Conservation (phyloP, 2,329 filamentous ascomycete species). For the Penicillium frequentans region DNA sequence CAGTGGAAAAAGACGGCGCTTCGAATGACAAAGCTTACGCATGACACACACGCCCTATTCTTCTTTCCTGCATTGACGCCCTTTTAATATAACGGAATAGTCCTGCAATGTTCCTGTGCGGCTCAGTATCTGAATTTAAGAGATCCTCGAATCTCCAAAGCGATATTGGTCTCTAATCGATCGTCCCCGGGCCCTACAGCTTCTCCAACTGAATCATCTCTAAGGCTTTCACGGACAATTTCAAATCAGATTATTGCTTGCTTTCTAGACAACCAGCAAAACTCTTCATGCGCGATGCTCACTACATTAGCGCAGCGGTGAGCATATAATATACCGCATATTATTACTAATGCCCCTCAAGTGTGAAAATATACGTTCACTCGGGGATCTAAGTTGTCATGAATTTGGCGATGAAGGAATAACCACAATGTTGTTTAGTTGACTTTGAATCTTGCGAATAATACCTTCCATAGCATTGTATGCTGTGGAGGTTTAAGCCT, state of each 20-base stretch:
- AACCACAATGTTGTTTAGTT: not conserved
- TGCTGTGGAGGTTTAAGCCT: not conserved
- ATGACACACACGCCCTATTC: not conserved
- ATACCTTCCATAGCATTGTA: not conserved
- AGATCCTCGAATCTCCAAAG: not conserved
- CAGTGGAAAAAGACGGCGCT: not conserved
- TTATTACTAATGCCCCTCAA: not conserved
- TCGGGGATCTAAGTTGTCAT: not conserved
- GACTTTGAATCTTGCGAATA: not conserved
- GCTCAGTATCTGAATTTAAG: not conserved
- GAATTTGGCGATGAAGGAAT: not conserved
- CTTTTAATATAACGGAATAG: not conserved
- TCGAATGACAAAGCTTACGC: not conserved
- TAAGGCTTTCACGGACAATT: not conserved
- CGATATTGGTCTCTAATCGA: not conserved
- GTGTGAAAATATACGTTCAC: not conserved
- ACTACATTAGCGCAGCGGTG: not conserved
- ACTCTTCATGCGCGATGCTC: not conserved
- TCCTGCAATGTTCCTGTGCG: not conserved
- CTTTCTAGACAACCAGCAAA: not conserved
- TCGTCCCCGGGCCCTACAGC: not conserved
- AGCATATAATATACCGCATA: not conserved
- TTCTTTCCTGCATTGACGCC: not conserved
- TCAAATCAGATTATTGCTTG: not conserved
- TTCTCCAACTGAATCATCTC: not conserved